Percentiles rank a stretch among this genome's conserved stretches.
These are phyloP conservation scores for Novymonas esmeraldas DNA, from an alignment of 208 protist genomes.

Conservation along the genomic window DNA sequence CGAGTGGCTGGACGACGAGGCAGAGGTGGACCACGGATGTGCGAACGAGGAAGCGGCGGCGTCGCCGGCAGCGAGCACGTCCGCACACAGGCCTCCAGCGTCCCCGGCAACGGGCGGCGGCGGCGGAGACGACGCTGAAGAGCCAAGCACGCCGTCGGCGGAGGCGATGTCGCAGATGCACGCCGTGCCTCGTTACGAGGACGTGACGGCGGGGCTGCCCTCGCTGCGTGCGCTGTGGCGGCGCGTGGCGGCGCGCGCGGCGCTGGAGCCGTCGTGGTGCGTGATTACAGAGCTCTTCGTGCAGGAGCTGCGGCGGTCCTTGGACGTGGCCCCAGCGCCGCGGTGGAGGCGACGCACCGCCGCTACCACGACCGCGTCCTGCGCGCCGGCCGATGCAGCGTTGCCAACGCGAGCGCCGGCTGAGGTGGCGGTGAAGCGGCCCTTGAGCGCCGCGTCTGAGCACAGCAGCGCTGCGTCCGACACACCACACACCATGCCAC, in stretches of 20 bases:
- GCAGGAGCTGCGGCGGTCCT: conserved; percentile 19
- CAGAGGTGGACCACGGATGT: neutral
- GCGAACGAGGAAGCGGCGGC: too few relatives aligned
- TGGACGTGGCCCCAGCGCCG: conserved; percentile 2
- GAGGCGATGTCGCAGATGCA: neutral
- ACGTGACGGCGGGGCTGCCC: conserved; percentile 28
- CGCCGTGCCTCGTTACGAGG: conserved; percentile 9
- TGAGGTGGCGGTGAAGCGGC: conserved; percentile 12
- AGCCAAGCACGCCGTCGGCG: too few relatives aligned
- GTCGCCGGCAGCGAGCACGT: too few relatives aligned
- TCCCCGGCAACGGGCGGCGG: neutral
- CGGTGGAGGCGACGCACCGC: too few relatives aligned
- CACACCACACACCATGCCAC: conserved; percentile 6
- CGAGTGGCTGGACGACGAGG: neutral
- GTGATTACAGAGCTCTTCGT: conserved; percentile 53
- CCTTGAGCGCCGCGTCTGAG: neutral
- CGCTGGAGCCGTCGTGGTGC: conserved; percentile 50
- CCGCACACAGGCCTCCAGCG: too few relatives aligned
- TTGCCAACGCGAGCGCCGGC: conserved; percentile 1
- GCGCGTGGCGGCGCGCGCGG: conserved; percentile 51
- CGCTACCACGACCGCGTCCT: neutral
- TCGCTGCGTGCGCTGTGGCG: conserved; percentile 67
- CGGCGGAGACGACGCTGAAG: conserved; percentile 1
- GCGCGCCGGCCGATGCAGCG: neutral
- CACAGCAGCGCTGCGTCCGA: neutral